Conservation (phyloP, 73 alveolate species). For the Paramecium octaurelia region DNA sequence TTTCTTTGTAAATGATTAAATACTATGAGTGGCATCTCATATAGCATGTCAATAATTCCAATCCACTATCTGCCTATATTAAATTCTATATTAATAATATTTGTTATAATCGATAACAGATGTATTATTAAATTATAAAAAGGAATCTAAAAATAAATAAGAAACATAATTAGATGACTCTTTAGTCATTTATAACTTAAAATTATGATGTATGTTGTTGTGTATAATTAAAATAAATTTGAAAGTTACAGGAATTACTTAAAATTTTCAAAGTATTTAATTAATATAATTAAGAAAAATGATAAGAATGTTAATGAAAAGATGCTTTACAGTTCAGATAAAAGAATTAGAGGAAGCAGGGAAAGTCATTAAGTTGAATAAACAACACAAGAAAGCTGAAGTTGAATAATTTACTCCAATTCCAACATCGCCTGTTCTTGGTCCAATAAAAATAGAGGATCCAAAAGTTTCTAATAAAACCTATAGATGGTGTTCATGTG, state of each 20-base stretch:
- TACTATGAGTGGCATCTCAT: too few species aligned
- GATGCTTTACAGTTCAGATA: background rate
- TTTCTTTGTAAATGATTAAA: too few species aligned
- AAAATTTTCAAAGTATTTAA: background rate
- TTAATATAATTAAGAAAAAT: background rate
- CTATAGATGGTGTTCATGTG: constrained; percentile 79
- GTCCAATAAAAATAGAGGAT: constrained; percentile 67
- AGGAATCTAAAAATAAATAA: too few species aligned
- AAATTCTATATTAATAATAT: too few species aligned
- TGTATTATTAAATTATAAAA: too few species aligned
- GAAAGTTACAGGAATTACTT: background rate
- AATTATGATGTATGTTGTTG: background rate
- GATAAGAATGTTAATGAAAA: background rate
- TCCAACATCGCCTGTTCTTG: constrained; percentile 70
- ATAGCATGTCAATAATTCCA: too few species aligned
- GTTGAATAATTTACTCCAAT: constrained; percentile 54
- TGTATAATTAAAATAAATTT: background rate
- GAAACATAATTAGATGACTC: too few species aligned
- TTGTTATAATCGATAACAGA: too few species aligned
- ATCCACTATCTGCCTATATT: too few species aligned
- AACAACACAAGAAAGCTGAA: background rate
- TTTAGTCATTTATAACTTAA: background rate
- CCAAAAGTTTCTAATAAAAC: constrained; percentile 69
- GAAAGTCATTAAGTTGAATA: background rate
- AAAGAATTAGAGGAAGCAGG: background rate